Conservation (phyloP, 176 grass and related monocot genomes). For the Musa beccarii region DNA sequence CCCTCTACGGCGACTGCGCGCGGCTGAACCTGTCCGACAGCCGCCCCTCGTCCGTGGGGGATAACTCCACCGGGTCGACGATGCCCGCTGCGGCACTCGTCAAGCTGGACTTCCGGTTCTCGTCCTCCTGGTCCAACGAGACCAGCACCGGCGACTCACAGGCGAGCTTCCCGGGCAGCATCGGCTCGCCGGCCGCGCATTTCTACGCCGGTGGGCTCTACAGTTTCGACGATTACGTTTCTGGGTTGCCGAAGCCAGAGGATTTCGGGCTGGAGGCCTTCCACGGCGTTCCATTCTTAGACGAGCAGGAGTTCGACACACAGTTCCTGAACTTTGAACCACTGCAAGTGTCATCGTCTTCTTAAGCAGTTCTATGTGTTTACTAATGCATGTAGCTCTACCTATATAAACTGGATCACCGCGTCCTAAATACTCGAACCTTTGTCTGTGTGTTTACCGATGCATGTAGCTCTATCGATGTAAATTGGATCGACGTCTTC, state of each 20-base stretch:
- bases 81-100: background rate
- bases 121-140: background rate
- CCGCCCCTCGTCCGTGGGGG: no score
- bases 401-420: no score
- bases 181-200: background rate
- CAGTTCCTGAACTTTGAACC: background rate
- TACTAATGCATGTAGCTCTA: no score
- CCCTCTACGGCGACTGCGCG: conserved; percentile 19
- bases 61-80: background rate
- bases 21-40: conserved; percentile 9
- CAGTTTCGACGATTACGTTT: background rate
- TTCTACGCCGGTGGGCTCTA: background rate
- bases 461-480: no score
- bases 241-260: conserved; percentile 7
- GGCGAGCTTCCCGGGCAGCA: background rate
- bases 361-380: background rate
- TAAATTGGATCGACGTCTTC: no score
- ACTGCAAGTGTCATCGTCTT: background rate
- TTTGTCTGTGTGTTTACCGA: no score
- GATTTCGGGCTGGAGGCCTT: conserved; percentile 18
- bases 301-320: background rate
- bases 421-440: no score
- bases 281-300: conserved; percentile 1
- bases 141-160: background rate
- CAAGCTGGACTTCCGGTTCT: background rate